phyloP scores from a whole-genome alignment of 2,329 filamentous ascomycete species.

The Cylindrodendrum hubeiense region DNA sequence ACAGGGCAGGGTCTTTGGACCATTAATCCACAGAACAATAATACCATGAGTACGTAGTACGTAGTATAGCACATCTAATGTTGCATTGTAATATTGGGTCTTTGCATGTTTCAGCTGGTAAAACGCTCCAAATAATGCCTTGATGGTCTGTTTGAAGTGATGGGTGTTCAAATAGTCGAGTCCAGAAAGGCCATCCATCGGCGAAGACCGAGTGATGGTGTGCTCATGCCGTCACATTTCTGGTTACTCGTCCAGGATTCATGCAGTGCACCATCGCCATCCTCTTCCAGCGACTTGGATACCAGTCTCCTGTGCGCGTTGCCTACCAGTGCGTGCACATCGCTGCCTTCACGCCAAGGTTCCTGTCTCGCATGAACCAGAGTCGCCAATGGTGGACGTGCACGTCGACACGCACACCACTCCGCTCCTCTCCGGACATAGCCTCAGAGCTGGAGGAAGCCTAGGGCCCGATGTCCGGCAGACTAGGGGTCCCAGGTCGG shows the following conservation, averaged over 20 bases:
- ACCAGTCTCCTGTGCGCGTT: neutral
- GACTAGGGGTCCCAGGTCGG: neutral
- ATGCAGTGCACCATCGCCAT: conserved; percentile 1
- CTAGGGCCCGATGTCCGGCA: neutral
- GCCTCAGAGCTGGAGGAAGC: neutral
- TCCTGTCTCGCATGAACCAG: conserved; percentile 7
- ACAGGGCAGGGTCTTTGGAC: neutral
- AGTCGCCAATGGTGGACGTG: conserved; percentile 17
- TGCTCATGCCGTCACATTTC: conserved; percentile 5
- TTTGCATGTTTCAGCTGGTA: conserved; percentile 9
- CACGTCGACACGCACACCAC: conserved; percentile 17
- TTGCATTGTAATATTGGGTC: conserved; percentile 1
- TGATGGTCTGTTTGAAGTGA: conserved; percentile 2
- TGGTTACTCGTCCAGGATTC: conserved; percentile 10
- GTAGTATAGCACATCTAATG: neutral
- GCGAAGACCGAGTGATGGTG: conserved; percentile 24
- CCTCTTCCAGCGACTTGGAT: conserved; percentile 6
- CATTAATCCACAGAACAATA: neutral
- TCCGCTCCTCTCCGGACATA: neutral
- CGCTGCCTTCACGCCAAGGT: neutral
- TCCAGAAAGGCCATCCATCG: conserved; percentile 12
- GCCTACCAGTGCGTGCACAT: neutral
- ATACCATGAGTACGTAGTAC: too few species aligned
- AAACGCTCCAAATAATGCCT: neutral
- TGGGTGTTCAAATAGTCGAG: neutral